phyloP scores from a whole-genome alignment of 2,329 filamentous ascomycete genomes.

The Phialophora macrospora region DNA sequence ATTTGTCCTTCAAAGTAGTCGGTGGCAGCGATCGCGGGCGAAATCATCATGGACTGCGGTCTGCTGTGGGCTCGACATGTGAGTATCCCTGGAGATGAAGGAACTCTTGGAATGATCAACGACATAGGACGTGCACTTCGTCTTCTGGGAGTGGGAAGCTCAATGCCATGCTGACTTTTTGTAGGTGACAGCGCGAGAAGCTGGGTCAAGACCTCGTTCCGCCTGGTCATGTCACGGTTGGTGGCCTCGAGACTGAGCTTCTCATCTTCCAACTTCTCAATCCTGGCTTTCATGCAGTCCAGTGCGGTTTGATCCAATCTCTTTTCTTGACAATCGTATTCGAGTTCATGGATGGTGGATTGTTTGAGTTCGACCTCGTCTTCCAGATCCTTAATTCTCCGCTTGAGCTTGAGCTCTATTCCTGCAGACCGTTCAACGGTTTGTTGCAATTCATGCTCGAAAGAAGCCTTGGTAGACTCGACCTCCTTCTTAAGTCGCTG shows the following conservation, averaged over 20 bases:
- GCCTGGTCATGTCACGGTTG: conserved; percentile 44
- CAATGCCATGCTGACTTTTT: conserved; percentile 32
- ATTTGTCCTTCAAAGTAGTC: conserved; percentile 28
- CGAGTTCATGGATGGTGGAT: conserved; percentile 43
- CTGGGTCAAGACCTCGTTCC: conserved; percentile 46
- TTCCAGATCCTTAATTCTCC: conserved; percentile 44
- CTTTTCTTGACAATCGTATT: conserved; percentile 43
- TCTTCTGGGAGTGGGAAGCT: conserved; percentile 36
- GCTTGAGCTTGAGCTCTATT: conserved; percentile 41
- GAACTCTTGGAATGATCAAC: conserved; percentile 40
- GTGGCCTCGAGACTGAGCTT: conserved; percentile 42
- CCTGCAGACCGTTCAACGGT: conserved; percentile 42
- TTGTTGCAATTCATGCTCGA: conserved; percentile 44
- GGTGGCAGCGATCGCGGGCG: conserved; percentile 23
- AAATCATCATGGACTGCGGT: conserved; percentile 29
- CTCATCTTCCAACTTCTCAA: conserved; percentile 43
- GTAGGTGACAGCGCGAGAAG: conserved; percentile 46
- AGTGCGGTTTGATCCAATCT: conserved; percentile 33
- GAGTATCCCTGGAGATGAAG: conserved; percentile 39
- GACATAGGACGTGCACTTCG: conserved; percentile 41
- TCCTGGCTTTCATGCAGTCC: conserved; percentile 37
- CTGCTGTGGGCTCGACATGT: conserved; percentile 35
- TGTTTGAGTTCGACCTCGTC: conserved; percentile 43
- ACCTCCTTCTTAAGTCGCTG: conserved; percentile 44
- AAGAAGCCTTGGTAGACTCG: conserved; percentile 42